Base-by-base conservation (phyloP, 2,329 filamentous ascomycete genomes). In the Ophiostoma triangulosporum region DNA sequence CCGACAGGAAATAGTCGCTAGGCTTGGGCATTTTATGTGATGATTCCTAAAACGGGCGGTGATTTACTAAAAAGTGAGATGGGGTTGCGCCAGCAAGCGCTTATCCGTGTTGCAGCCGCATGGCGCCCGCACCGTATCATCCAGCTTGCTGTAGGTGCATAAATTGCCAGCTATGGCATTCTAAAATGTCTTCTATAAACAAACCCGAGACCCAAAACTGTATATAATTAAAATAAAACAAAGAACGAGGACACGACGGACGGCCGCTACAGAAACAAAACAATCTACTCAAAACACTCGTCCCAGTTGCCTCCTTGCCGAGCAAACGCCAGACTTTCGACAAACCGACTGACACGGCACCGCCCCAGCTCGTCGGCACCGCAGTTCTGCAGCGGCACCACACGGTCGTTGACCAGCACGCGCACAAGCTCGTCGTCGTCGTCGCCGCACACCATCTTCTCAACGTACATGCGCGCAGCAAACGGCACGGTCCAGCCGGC, bases 401-500 rank as follows among this genome's bases (percentile, higher is more conserved):
- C 87, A 24, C 87, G 77, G 63, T 94, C 88, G 67, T 96, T 95
- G 33, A 96, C 72, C 56, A 96, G 68, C 4, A 94, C 74, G 35
- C 90, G 76, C 11, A 96, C 86, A 51, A 84, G 72, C 65, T 93
- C 85, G 62, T 88, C 79, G 1, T 68, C 58, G 20, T 35, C 35
- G 6, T 43, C 36, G 24, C 15, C 64, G 65, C 90, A 96, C 38
- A 67, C 68, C 78, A 95, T 82, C 74, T 91, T 93, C 74, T 96
- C 90, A 33, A 96, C 79, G 65, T 94, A 95, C 66, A 88, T 77
- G 52, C 89, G 74, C 17, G 80, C 83, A 0, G 77, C 86, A 67
- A 96, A 95, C 0, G 90, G 86, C 17, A 95, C 88, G 0, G 80
- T 78, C 83, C 86, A 91, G 14, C 83, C 76, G 0, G 87, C 80